A percentile compares a stretch with the other conserved stretches of the same genome.
Evolutionary conservation across 1,284 basidiomycete genomes (phyloP).

Genomic region (Abortiporus biennis): DNA sequence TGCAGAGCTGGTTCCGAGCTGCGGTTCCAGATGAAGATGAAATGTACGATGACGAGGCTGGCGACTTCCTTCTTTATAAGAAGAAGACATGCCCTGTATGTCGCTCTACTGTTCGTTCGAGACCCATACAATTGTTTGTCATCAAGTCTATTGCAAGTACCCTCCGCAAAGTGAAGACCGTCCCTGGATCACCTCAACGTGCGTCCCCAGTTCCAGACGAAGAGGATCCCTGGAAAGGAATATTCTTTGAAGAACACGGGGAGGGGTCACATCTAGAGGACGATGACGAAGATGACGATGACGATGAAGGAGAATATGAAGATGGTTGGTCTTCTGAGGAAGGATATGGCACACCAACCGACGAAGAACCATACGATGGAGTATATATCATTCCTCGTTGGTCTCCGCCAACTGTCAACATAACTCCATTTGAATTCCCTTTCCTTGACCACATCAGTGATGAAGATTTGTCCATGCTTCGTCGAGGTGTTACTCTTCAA

Average conservation of each 20-base stretch:
- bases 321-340: constrained; percentile 23
- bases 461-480: constrained; percentile 41
- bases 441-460: constrained; percentile 26
- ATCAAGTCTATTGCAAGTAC: constrained; percentile 52
- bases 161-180: constrained; percentile 37
- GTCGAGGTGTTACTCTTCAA: constrained; percentile 50
- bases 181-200: constrained; percentile 16
- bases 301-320: constrained; percentile 25
- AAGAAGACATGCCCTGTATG: constrained; percentile 70
- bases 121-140: constrained; percentile 63
- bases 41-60: constrained; percentile 44
- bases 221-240: constrained; percentile 60
- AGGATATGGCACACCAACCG: constrained; percentile 26
- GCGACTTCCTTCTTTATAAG: constrained; percentile 46
- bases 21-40: constrained; percentile 52
- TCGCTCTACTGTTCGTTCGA: constrained; percentile 45
- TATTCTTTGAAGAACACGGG: constrained; percentile 45
- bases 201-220: constrained; percentile 27
- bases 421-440: constrained; percentile 31
- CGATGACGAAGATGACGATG: constrained; percentile 31
- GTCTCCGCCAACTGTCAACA: constrained; percentile 44
- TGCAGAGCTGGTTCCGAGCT: constrained; percentile 70
- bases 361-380: constrained; percentile 29
- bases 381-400: constrained; percentile 42
- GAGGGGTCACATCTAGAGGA: constrained; percentile 29